Conservation (phyloP, 139 green algal genomes). For the Nannochloris sp. region DNA sequence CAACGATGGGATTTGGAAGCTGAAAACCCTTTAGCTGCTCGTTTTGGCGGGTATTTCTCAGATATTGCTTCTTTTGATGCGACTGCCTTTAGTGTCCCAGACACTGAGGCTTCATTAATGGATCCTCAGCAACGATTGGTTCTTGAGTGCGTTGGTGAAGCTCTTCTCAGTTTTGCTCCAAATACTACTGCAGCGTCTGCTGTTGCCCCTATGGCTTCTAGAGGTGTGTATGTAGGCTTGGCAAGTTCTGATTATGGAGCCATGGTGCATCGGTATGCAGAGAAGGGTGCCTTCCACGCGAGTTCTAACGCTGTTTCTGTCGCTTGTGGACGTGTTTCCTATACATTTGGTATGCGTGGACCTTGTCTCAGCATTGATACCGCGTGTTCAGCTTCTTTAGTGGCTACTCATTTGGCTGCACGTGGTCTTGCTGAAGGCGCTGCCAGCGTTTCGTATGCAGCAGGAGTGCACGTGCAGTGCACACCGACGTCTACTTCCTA, state of each 20-base stretch:
- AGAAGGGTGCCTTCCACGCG: slow-evolving; percentile 55
- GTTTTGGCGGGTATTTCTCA: slow-evolving; percentile 49
- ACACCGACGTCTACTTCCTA: slow-evolving; percentile 32
- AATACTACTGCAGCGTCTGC: background rate
- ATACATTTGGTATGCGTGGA: slow-evolving; percentile 58
- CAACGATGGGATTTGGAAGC: slow-evolving; percentile 48
- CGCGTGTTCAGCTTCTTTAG: slow-evolving; percentile 55
- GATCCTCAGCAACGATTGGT: slow-evolving; percentile 56
- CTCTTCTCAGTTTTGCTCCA: background rate
- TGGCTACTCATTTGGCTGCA: slow-evolving; percentile 43
- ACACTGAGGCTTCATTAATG: slow-evolving; percentile 53
- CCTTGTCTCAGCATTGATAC: slow-evolving; percentile 75
- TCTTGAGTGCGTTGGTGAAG: slow-evolving; percentile 29
- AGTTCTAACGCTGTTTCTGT: slow-evolving; percentile 52
- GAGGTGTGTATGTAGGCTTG: slow-evolving; percentile 67
- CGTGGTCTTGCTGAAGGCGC: slow-evolving; percentile 2
- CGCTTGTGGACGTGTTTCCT: slow-evolving; percentile 59
- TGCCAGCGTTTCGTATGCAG: slow-evolving; percentile 16
- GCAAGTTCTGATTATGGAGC: slow-evolving; percentile 63
- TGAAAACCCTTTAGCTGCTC: slow-evolving; percentile 4
- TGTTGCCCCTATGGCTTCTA: background rate
- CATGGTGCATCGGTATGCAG: slow-evolving; percentile 32
- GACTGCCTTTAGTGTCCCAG: slow-evolving; percentile 46
- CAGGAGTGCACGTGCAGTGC: slow-evolving; percentile 36
- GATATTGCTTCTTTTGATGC: slow-evolving; percentile 60